Conservation (phyloP, 305 asterid species). For the Fraxinus albicans region DNA sequence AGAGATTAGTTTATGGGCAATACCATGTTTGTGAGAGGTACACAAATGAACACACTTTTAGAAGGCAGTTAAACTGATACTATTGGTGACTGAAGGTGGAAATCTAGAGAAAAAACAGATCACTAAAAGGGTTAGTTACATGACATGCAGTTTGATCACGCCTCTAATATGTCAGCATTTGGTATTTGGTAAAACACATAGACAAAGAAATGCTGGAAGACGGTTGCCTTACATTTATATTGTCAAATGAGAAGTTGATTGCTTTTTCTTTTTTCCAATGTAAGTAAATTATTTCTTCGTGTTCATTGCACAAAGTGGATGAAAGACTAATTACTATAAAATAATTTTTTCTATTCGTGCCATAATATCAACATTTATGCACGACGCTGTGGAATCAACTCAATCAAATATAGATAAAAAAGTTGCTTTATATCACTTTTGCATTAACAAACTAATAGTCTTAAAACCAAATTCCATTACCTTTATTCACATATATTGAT, state of each 20-base stretch:
- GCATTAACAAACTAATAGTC: slow-evolving; percentile 5
- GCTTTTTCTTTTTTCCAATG: not conserved
- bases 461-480: slow-evolving; percentile 35
- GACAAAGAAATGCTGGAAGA: not conserved
- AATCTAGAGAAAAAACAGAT: not conserved
- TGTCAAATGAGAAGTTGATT: not conserved
- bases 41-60: not conserved
- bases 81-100: not conserved
- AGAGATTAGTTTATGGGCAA: not conserved
- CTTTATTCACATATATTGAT: slow-evolving; percentile 79
- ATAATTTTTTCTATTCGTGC: not conserved
- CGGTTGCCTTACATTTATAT: not conserved
- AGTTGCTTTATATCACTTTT: not conserved
- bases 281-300: slow-evolving; percentile 4
- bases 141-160: not conserved
- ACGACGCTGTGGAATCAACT: not conserved
- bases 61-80: not conserved
- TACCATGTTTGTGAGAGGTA: not conserved
- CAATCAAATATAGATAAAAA: not conserved
- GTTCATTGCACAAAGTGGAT: not conserved
- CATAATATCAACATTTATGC: not conserved
- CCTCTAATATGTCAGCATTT: not conserved
- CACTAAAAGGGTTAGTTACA: not conserved
- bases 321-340: not conserved
- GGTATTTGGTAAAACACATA: not conserved